A percentile compares a stretch with the other conserved stretches of the same genome.
phyloP scores from a whole-genome alignment of 805 yeast genomes.

The Monosporozyma aquatica region DNA sequence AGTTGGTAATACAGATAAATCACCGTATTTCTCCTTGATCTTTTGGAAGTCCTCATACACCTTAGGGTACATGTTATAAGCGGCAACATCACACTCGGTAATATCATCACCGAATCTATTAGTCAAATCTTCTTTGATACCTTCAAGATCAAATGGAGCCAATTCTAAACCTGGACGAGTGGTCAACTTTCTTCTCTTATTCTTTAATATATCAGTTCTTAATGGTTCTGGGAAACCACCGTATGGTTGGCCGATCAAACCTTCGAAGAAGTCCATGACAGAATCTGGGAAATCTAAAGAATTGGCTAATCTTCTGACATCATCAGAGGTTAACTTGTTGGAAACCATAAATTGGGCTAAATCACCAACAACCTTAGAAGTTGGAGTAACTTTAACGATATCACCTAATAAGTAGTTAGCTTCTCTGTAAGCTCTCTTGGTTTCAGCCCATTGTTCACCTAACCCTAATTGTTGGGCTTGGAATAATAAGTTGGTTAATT shows the following conservation, averaged over 20 bases:
- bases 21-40: conserved; percentile 72
- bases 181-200: conserved; percentile 84
- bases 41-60: conserved; percentile 84
- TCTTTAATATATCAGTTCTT: conserved; percentile 81
- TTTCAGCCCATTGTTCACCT: conserved; percentile 93
- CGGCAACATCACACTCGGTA: conserved; percentile 84
- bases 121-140: conserved; percentile 62
- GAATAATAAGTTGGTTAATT: conserved; percentile 92
- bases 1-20: conserved; percentile 89
- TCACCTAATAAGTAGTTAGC: conserved; percentile 92
- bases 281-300: conserved; percentile 98
- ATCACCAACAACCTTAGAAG: conserved; percentile 99
- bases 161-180: conserved; percentile 88
- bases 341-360: conserved; percentile 99
- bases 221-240: conserved; percentile 99
- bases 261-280: conserved; percentile 96
- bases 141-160: conserved; percentile 70
- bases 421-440: conserved; percentile 86
- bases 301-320: conserved; percentile 77
- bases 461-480: conserved; percentile 98
- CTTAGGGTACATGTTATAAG: conserved; percentile 96
- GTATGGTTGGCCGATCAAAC: conserved; percentile 97
- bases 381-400: conserved; percentile 96
- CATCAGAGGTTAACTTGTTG: conserved; percentile 78
- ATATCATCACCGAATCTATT: conserved; percentile 70